Evolutionary conservation across 768 basidiomycete species (phyloP).

Genomic region (Pleurotus pulmonarius): DNA sequence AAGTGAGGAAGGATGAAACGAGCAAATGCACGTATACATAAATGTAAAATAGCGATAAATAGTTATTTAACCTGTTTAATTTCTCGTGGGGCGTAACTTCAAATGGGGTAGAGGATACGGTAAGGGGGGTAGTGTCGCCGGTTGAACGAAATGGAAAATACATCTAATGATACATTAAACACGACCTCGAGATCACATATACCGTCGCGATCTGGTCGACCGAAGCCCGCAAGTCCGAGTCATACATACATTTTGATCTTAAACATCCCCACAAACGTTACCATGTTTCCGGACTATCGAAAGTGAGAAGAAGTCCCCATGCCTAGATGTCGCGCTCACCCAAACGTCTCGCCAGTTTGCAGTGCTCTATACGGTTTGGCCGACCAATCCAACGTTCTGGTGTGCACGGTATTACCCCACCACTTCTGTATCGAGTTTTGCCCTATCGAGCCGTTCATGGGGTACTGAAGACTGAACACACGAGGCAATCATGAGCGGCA

Average conservation of each 20-base stretch:
- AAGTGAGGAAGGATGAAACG: too few relatives aligned
- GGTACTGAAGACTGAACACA: constrained; percentile 38
- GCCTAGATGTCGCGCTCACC: constrained; percentile 13
- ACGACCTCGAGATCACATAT: constrained; percentile 1
- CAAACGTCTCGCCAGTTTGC: constrained; percentile 21
- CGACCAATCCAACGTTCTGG: constrained; percentile 22
- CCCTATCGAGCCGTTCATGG: constrained; percentile 36
- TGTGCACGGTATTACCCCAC: constrained; percentile 36
- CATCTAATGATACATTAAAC: constrained; percentile 5
- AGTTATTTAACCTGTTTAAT: not conserved
- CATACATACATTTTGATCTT: not conserved
- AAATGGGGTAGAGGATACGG: too few relatives aligned
- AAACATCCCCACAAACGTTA: not conserved
- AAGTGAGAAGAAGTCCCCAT: not conserved
- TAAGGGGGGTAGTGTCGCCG: not conserved
- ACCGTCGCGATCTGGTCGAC: constrained; percentile 2
- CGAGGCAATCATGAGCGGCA: not conserved
- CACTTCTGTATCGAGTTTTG: constrained; percentile 30
- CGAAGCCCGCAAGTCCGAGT: not conserved
- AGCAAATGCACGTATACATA: not conserved
- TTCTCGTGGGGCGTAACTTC: not conserved
- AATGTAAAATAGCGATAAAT: constrained; percentile 4
- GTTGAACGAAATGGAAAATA: not conserved
- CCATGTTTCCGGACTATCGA: constrained; percentile 4
- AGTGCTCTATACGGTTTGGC: constrained; percentile 14